Evolutionary conservation across 2,329 filamentous ascomycete species (phyloP).

Genomic region (Fusarium sp.): DNA sequence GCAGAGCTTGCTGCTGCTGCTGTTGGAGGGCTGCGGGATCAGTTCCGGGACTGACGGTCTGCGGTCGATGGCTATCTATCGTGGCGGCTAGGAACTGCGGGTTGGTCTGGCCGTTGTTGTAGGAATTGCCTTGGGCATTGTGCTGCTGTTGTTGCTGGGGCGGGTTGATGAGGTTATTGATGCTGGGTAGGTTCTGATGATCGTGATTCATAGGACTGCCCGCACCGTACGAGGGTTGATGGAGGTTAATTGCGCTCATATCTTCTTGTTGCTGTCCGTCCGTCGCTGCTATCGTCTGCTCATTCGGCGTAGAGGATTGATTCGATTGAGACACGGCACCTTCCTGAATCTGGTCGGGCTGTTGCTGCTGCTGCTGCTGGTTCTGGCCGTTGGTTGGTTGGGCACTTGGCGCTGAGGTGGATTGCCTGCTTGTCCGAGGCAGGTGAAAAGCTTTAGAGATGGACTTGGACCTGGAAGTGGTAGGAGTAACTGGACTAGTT

Average conservation of each 20-base stretch:
- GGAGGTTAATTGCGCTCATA: conserved; percentile 43
- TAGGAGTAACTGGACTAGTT: conserved; percentile 70
- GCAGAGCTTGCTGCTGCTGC: conserved; percentile 49
- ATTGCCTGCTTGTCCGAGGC: conserved; percentile 47
- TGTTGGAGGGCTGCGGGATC: conserved; percentile 48
- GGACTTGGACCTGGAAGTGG: conserved; percentile 57
- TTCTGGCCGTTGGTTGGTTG: conserved; percentile 21
- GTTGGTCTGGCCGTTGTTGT: conserved; percentile 37
- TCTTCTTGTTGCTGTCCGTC: conserved; percentile 39
- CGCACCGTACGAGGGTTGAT: conserved; percentile 40
- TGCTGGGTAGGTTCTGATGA: conserved; percentile 78
- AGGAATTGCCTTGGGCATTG: conserved; percentile 52
- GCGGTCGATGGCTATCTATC: conserved; percentile 40
- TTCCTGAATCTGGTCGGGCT: conserved; percentile 38
- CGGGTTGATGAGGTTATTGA: conserved; percentile 83
- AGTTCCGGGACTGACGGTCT: conserved; percentile 51
- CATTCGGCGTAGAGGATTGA: conserved; percentile 25
- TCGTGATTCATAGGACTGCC: conserved; percentile 50
- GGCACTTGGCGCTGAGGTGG: conserved; percentile 39
- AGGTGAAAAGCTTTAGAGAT: conserved; percentile 58
- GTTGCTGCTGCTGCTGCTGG: conserved; percentile 38
- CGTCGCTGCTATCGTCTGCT: conserved; percentile 30
- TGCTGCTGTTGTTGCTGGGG: conserved; percentile 46
- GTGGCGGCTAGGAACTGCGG: conserved; percentile 42
- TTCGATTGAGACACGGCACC: conserved; percentile 29